Evolutionary conservation across 2,329 filamentous ascomycete genomes (phyloP).

Genomic region (Boeremia lycopersici): DNA sequence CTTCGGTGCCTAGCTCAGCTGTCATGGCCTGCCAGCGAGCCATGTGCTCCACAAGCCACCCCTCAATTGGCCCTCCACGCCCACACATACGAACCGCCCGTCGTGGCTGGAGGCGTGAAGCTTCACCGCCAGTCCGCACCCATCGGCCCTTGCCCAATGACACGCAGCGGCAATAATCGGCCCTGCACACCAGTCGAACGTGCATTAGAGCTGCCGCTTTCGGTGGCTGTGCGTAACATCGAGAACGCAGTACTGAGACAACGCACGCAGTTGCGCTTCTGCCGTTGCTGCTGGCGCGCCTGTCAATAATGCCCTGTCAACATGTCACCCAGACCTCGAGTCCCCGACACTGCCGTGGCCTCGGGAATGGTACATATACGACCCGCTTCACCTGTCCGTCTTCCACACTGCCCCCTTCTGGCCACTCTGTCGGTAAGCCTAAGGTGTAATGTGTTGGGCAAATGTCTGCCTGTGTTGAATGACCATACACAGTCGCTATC

Average conservation of each 20-base stretch:
- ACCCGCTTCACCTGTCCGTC: slow-evolving; percentile 3
- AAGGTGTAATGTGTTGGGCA: not conserved
- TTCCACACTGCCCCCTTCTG: slow-evolving; percentile 7
- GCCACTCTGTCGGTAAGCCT: slow-evolving; percentile 7
- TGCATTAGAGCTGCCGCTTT: slow-evolving; percentile 26
- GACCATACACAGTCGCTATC: slow-evolving; percentile 5
- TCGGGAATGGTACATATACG: slow-evolving; percentile 10
- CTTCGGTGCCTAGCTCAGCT: slow-evolving; percentile 28
- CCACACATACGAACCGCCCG: slow-evolving; percentile 4
- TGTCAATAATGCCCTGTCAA: slow-evolving; percentile 15
- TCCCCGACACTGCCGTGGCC: not conserved
- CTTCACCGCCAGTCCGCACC: slow-evolving; percentile 40
- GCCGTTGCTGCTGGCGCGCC: slow-evolving; percentile 12
- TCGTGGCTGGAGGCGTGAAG: slow-evolving; percentile 16
- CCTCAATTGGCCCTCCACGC: slow-evolving; percentile 15
- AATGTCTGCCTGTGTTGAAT: not conserved
- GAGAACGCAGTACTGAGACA: slow-evolving; percentile 26
- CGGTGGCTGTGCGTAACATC: slow-evolving; percentile 7
- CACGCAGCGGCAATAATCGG: slow-evolving; percentile 25
- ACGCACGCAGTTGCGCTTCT: slow-evolving; percentile 31
- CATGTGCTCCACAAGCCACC: slow-evolving; percentile 1
- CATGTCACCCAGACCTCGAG: not conserved
- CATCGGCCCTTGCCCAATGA: slow-evolving; percentile 21
- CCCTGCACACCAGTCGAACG: slow-evolving; percentile 25
- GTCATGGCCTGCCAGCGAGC: slow-evolving; percentile 21